Percentiles rank a stretch among this genome's conserved stretches.
Evolutionary conservation across 2,329 filamentous ascomycete species (phyloP).

Genomic region (Aspergillus calidoustus): DNA sequence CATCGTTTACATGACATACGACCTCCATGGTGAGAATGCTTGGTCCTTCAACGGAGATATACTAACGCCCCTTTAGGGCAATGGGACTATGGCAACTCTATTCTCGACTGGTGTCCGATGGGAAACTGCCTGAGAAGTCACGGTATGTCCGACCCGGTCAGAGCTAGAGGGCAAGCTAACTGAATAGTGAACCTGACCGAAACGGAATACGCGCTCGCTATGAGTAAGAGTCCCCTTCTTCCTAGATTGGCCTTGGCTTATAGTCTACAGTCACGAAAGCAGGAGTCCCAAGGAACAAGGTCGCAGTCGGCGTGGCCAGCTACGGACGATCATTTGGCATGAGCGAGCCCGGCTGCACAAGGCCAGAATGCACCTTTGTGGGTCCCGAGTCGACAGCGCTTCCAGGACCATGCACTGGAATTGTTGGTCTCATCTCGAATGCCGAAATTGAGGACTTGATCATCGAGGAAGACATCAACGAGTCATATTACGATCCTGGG

Average conservation of each 20-base stretch:
- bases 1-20: conserved; percentile 47
- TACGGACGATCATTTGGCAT: conserved; percentile 17
- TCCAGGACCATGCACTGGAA: conserved; percentile 7
- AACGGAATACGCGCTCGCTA: conserved; percentile 11
- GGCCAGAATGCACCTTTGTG: conserved; percentile 12
- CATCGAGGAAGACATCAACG: conserved; percentile 3
- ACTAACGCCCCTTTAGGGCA: conserved; percentile 5
- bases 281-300: conserved; percentile 9
- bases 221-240: conserved; percentile 6
- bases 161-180: background rate
- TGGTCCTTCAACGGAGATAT: conserved; percentile 19
- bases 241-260: background rate
- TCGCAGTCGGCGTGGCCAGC: conserved; percentile 13
- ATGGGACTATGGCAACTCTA: too few species aligned
- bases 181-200: conserved; percentile 17
- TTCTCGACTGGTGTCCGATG: conserved; percentile 26
- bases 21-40: conserved; percentile 30
- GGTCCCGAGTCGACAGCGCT: conserved; percentile 9
- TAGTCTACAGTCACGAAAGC: conserved; percentile 14
- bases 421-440: conserved; percentile 7
- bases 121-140: conserved; percentile 45
- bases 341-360: conserved; percentile 8
- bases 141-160: background rate
- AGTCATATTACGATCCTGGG: conserved; percentile 9
- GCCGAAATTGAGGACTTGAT: conserved; percentile 16